A percentile compares a stretch with the other conserved stretches of the same genome.
Evolutionary conservation across 129 eudicot species (phyloP).

Genomic region (Flaveria trinervia): DNA sequence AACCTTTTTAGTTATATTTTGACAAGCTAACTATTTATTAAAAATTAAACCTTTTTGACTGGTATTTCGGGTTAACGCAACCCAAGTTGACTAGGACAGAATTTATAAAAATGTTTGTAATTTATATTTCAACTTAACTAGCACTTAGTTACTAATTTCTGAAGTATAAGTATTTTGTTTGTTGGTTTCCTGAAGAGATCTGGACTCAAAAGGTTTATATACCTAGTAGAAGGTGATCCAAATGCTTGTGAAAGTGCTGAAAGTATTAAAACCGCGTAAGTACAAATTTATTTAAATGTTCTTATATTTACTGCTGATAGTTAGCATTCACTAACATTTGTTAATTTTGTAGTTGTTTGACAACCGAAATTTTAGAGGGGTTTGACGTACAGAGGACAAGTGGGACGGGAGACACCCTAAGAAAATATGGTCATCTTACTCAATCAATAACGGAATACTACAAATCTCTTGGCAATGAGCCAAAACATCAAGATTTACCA

Average conservation of each 20-base stretch:
- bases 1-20: neutral
- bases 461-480: conserved; percentile 42
- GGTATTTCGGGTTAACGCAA: neutral
- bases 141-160: conserved; percentile 6
- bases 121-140: neutral
- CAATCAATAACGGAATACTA: conserved; percentile 64
- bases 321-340: conserved; percentile 1
- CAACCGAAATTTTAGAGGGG: conserved; percentile 93
- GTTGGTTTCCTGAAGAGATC: conserved; percentile 54
- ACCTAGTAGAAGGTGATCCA: conserved; percentile 91
- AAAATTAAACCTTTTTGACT: neutral
- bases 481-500: conserved; percentile 24
- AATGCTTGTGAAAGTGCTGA: conserved; percentile 89
- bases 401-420: conserved; percentile 75
- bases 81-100: neutral
- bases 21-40: neutral
- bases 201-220: conserved; percentile 90
- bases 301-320: neutral
- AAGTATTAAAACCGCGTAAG: conserved; percentile 98
- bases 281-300: conserved; percentile 2
- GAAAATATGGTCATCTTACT: conserved; percentile 73
- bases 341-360: conserved; percentile 70
- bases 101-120: conserved; percentile 1
- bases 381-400: conserved; percentile 94
- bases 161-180: neutral